phyloP scores from a whole-genome alignment of 345 rosid species.

The Erodium maritimum region DNA sequence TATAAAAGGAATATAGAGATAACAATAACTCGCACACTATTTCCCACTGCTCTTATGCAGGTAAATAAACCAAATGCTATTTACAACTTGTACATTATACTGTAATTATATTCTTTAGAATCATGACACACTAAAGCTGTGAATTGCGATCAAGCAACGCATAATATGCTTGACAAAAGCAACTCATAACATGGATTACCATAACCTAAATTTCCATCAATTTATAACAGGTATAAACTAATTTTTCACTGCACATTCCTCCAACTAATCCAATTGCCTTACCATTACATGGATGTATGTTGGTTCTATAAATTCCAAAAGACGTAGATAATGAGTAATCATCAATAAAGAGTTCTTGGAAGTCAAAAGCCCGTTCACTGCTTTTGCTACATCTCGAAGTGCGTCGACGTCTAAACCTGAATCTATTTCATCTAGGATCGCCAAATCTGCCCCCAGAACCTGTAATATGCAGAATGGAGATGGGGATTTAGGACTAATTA shows the following conservation, averaged over 20 bases:
- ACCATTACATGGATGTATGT: constrained; percentile 80
- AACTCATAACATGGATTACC: no score
- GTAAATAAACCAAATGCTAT: background rate
- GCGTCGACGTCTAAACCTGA: constrained; percentile 97
- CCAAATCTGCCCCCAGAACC: constrained; percentile 90
- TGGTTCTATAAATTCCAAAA: constrained; percentile 70
- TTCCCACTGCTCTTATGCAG: constrained; percentile 1
- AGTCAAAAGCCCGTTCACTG: constrained; percentile 82
- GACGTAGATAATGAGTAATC: constrained; percentile 85
- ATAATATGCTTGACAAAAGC: no score
- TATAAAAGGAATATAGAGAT: background rate
- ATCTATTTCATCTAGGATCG: constrained; percentile 92
- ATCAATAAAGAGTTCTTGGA: constrained; percentile 76
- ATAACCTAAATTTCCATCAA: no score
- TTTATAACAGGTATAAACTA: no score
- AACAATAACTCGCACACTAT: background rate
- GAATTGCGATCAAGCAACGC: background rate
- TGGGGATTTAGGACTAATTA: no score
- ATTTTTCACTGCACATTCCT: background rate
- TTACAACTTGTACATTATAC: no score
- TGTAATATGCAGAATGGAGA: constrained; percentile 12
- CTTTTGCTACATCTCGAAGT: constrained; percentile 78
- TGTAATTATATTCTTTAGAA: no score
- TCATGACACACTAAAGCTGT: background rate
- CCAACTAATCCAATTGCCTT: constrained; percentile 13